A percentile compares a stretch with the other conserved stretches of the same genome.
Evolutionary conservation across 192 early-diverging fungal genomes (phyloP).

Genomic region (Spizellomyces sp.): DNA sequence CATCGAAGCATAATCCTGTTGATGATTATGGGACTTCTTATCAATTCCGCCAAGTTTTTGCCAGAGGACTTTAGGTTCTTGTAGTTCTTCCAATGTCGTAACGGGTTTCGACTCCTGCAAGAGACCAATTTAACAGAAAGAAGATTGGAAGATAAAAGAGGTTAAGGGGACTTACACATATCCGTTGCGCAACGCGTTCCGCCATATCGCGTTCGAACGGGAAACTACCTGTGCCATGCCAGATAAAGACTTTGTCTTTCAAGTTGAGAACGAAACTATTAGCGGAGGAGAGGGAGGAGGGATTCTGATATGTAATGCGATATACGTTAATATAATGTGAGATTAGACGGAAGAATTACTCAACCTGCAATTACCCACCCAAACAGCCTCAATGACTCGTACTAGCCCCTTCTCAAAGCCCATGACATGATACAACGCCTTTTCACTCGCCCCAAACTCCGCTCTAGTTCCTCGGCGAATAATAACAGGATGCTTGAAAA

Average conservation of each 20-base stretch:
- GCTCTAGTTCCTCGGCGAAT: conserved; percentile 21
- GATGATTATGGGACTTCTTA: conserved; percentile 4
- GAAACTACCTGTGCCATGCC: conserved; percentile 37
- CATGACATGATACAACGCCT: conserved; percentile 30
- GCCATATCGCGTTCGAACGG: conserved; percentile 18
- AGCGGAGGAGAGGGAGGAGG: conserved; percentile 16
- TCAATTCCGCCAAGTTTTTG: conserved; percentile 22
- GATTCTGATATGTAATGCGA: background rate
- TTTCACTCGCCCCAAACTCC: background rate
- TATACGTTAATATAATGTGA: background rate
- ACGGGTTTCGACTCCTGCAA: background rate
- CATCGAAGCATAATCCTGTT: conserved; percentile 20
- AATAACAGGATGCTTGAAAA: conserved; percentile 28
- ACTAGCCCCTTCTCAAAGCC: conserved; percentile 16
- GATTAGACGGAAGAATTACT: background rate
- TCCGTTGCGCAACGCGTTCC: conserved; percentile 18
- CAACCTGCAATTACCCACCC: conserved; percentile 3
- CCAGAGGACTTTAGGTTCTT: conserved; percentile 36
- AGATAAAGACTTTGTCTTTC: conserved; percentile 28
- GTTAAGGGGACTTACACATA: conserved; percentile 18
- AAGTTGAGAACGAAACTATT: conserved; percentile 25
- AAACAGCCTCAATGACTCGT: conserved; percentile 25
- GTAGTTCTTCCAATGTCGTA: conserved; percentile 8
- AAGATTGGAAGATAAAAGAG: background rate
- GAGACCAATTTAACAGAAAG: background rate